Evolutionary conservation across 2,329 filamentous ascomycete genomes (phyloP), one percentile per base, ranked within the genome.

Genomic region (Ophiosphaerella narmari): DNA sequence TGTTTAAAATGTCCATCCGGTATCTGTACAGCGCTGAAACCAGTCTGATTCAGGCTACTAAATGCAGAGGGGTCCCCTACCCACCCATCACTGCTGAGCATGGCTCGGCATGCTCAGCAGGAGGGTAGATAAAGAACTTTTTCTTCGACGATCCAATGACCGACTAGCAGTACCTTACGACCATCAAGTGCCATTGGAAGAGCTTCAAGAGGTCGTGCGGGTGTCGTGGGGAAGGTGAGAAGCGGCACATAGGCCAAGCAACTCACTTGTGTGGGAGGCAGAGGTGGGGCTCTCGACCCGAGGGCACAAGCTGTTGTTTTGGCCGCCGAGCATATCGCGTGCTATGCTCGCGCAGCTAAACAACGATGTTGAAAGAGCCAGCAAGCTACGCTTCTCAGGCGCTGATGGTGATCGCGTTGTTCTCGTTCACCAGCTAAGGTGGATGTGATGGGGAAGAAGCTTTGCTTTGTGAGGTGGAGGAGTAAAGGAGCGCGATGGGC

Each of bases 21-120:
- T 62, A 69, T 72, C 67, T 71, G 68, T 72, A 66, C 66, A 63
- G 65, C 67, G 58, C 59, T 65, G 66, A 63, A 66, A 71, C 51
- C 56, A 63, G 43, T 69, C 66, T 69, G 39, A 65, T 66, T 62
- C 61, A 61, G 50, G 65, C 67, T 48, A 70, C 67, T 72, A 68
- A 67, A 21, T 62, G 6, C 60, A 65, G 60, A 57, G 51, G 59
- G 55, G 43, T 45, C 26, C 41, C 49, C 45, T 41, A 44, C 42
- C 48, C 35, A 52, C 52, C 67, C 61, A 54, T 63, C 54, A 34
- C 55, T 45, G 43, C 53, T 43, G 42, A 39, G 18, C 18, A 18
- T 18, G 16, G 3, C 16, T 18, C 16, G 16, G 16, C 18, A 21
- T 21, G 18, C 18, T 21, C 18, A 38, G 46, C 57, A 59, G 41